Conservation (phyloP, 805 yeast species). For the Cyberlindnera sargentensis region DNA sequence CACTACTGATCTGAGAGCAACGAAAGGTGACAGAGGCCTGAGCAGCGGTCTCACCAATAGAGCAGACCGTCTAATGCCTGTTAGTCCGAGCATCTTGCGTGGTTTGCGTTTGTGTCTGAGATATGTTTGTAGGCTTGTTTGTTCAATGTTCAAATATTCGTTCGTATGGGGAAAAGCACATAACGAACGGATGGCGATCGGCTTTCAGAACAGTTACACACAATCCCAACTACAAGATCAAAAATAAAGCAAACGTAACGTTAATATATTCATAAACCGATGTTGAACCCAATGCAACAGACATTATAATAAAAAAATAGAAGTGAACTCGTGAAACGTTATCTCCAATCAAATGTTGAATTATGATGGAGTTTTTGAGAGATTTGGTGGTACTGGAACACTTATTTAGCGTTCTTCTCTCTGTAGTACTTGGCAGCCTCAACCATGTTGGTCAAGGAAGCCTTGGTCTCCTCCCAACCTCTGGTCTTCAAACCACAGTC, state of each 20-base stretch:
- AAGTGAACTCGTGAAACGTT: conserved; percentile 12
- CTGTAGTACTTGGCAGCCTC: conserved; percentile 97
- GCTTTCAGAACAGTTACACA: background rate
- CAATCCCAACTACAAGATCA: background rate
- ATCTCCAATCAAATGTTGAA: conserved; percentile 19
- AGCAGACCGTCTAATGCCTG: too few species aligned
- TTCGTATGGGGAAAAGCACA: too few species aligned
- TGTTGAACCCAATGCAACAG: conserved; percentile 34
- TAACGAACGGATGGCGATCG: background rate
- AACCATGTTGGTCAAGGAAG: conserved; percentile 96
- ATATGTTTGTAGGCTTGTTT: too few species aligned
- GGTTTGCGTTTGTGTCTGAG: too few species aligned
- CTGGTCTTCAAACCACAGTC: conserved; percentile 99
- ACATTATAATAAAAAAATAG: conserved; percentile 11
- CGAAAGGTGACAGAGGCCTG: too few species aligned
- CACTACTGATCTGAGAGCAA: too few species aligned
- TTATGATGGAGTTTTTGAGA: conserved; percentile 9
- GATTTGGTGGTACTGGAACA: background rate
- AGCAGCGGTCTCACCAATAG: too few species aligned
- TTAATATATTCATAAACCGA: conserved; percentile 25
- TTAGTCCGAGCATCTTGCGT: too few species aligned
- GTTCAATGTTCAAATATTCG: too few species aligned
- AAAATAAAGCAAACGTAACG: background rate
- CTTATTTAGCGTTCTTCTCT: conserved; percentile 29
- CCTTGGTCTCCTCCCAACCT: conserved; percentile 97